These are phyloP conservation scores for Vaccinium vitisidaea DNA, from an alignment of 148 eudicot genomes.

Conservation along the genomic window DNA sequence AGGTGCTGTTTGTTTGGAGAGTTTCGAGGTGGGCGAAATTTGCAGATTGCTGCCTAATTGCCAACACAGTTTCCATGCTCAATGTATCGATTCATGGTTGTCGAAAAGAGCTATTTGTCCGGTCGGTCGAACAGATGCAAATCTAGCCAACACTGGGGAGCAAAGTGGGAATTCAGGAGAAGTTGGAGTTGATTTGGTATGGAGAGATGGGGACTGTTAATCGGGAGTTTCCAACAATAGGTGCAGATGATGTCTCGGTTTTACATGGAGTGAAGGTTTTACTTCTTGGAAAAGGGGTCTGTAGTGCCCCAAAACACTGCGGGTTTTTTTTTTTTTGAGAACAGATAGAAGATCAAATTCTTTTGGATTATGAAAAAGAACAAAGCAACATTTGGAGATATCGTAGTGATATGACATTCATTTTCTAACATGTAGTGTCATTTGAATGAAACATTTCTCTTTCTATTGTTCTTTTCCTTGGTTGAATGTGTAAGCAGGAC, in stretches of 20 bases:
- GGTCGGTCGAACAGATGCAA: slow-evolving; percentile 19
- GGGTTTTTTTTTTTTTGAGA: neutral
- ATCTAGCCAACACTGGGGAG: neutral
- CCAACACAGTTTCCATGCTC: slow-evolving; percentile 35
- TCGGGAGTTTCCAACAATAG: neutral
- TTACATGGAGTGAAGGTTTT: neutral
- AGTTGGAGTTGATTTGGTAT: slow-evolving; percentile 18
- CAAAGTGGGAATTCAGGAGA: slow-evolving; percentile 20
- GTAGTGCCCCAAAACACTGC: too few species aligned
- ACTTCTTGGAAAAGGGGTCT: neutral
- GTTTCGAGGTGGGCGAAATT: slow-evolving; percentile 29
- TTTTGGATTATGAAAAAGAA: neutral
- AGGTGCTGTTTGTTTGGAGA: slow-evolving; percentile 46
- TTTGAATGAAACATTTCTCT: neutral
- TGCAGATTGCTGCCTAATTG: slow-evolving; percentile 40
- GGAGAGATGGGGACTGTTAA: neutral
- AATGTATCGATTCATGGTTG: slow-evolving; percentile 41
- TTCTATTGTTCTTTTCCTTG: neutral
- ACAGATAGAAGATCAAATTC: neutral
- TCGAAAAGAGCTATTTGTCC: slow-evolving; percentile 29
- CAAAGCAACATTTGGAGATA: neutral
- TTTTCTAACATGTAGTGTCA: neutral
- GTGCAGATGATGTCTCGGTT: neutral
- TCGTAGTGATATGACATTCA: neutral
- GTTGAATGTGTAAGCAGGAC: neutral